Conservation (phyloP, 1,284 basidiomycete genomes). For the Puccinia novopanici region DNA sequence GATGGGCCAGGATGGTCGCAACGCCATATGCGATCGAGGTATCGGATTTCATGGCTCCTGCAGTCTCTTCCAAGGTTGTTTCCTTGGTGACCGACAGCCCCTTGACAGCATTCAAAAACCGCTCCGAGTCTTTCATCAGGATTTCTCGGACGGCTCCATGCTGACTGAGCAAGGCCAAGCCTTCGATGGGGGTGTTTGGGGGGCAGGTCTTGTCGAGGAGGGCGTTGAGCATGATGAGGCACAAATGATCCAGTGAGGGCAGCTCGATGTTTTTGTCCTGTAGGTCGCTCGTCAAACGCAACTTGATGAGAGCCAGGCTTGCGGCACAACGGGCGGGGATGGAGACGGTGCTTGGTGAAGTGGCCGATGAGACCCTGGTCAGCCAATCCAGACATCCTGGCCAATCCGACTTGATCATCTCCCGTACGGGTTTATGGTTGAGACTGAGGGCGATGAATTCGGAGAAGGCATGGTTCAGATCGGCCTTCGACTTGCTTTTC, state of each 20-base stretch:
- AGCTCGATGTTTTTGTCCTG: not conserved
- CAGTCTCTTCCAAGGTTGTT: too few relatives aligned
- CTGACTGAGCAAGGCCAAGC: conserved; percentile 27
- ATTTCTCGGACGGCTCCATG: conserved; percentile 16
- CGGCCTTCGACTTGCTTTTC: conserved; percentile 21
- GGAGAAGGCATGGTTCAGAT: conserved; percentile 26
- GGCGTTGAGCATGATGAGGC: conserved; percentile 6
- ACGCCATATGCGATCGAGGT: conserved; percentile 66
- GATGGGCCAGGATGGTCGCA: conserved; percentile 71
- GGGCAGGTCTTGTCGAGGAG: not conserved
- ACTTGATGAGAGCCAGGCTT: conserved; percentile 22
- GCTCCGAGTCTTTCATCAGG: conserved; percentile 22
- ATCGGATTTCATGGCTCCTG: not conserved
- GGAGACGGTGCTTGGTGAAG: not conserved
- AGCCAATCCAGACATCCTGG: conserved; percentile 31
- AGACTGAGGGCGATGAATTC: conserved; percentile 26
- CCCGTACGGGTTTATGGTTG: conserved; percentile 14
- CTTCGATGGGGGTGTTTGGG: conserved; percentile 16
- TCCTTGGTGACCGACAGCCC: not conserved
- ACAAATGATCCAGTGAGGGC: conserved; percentile 7
- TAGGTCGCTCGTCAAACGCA: conserved; percentile 11
- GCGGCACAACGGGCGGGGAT: conserved; percentile 16
- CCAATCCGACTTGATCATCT: conserved; percentile 26
- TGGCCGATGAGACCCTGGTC: not conserved
- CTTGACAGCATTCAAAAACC: not conserved